Conservation (phyloP, 2,329 filamentous ascomycete species). For the Aspergillus ochraceus region DNA sequence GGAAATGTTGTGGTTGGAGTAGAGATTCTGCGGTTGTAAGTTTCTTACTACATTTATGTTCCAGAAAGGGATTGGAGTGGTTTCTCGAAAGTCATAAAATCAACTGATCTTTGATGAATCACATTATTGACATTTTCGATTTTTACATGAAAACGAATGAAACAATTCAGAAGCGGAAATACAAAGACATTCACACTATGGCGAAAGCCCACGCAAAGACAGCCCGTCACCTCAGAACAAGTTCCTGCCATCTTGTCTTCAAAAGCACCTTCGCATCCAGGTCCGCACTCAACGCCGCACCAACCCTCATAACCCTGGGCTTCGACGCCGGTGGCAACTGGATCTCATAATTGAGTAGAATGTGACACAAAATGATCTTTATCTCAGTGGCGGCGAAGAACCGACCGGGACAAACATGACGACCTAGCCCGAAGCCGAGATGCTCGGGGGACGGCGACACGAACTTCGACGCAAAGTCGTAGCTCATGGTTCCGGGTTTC, state of each 20-base stretch:
- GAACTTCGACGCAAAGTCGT: constrained; percentile 8
- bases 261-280: background rate
- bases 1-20: no score
- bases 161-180: no score
- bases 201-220: no score
- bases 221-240: background rate
- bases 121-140: no score
- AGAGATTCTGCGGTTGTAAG: no score
- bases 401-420: constrained; percentile 45
- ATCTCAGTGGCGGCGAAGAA: constrained; percentile 56
- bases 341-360: constrained; percentile 53
- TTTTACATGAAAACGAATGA: background rate
- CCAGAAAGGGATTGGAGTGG: no score
- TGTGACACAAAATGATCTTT: constrained; percentile 52
- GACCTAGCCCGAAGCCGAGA: constrained; percentile 30
- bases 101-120: no score
- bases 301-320: constrained; percentile 1
- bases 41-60: no score
- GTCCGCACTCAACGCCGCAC: constrained; percentile 2
- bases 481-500: background rate
- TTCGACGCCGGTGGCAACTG: constrained; percentile 22
- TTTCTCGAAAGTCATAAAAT: no score
- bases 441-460: constrained; percentile 16
- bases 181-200: no score
- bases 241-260: background rate